These are phyloP conservation scores for Eimeria sp. DNA, from an alignment of 169 alveolate species.

Conservation along the genomic window DNA sequence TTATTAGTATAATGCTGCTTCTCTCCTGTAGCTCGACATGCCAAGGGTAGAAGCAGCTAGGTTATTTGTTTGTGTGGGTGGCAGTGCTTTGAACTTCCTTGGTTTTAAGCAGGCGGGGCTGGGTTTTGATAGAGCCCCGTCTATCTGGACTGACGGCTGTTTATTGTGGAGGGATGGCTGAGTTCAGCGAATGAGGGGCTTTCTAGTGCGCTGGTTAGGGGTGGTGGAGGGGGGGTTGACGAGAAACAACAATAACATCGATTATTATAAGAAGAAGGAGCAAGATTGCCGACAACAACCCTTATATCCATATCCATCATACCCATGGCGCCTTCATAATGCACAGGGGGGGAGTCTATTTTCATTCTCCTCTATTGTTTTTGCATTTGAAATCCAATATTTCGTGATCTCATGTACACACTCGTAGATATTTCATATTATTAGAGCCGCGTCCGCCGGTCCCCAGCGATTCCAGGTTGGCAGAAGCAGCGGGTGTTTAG, in stretches of 20 bases:
- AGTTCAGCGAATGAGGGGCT: conserved; percentile 23
- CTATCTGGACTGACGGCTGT: neutral
- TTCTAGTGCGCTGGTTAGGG: neutral
- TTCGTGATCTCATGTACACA: neutral
- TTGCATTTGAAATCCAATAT: conserved; percentile 7
- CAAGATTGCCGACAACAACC: neutral
- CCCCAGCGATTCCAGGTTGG: neutral
- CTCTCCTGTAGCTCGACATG: neutral
- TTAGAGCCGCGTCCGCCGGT: neutral
- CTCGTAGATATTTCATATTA: neutral
- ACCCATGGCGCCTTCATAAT: conserved; percentile 26
- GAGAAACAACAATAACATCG: too few species aligned
- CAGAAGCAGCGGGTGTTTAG: neutral
- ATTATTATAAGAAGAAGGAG: neutral
- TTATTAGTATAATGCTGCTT: neutral
- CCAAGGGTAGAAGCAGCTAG: neutral
- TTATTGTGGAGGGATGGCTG: neutral
- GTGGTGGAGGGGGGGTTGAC: too few species aligned
- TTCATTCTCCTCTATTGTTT: conserved; percentile 15
- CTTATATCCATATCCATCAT: conserved; percentile 18
- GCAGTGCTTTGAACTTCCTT: neutral
- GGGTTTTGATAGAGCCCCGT: conserved; percentile 7
- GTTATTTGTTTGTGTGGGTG: conserved; percentile 3
- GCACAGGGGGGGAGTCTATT: conserved; percentile 1
- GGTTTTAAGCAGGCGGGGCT: conserved; percentile 5